Conservation (phyloP, 1,139 yeast species). For the Spathaspora sp. region DNA sequence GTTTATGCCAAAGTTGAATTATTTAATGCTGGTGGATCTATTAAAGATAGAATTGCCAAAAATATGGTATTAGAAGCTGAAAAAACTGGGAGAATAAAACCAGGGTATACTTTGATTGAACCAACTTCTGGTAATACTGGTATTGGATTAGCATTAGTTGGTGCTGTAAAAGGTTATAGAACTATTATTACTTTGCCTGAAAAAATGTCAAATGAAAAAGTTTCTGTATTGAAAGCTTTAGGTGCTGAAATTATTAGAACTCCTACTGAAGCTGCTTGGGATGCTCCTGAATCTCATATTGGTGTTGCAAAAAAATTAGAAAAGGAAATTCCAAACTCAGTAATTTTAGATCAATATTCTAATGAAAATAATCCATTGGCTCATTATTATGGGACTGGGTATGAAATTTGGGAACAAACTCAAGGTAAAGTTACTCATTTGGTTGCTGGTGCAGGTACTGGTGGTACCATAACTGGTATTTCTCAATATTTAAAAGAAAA, state of each 20-base stretch:
- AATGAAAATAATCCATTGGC: conserved; percentile 82
- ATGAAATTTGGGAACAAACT: conserved; percentile 83
- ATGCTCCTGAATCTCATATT: conserved; percentile 87
- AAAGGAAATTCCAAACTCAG: conserved; percentile 83
- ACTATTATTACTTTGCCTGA: conserved; percentile 89
- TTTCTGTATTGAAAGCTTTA: conserved; percentile 80
- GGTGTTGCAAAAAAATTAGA: conserved; percentile 84
- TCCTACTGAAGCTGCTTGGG: conserved; percentile 94
- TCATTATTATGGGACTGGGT: conserved; percentile 83
- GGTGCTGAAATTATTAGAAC: conserved; percentile 93
- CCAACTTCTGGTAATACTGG: conserved; percentile 92
- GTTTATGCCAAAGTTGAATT: conserved; percentile 61
- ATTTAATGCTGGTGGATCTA: conserved; percentile 71
- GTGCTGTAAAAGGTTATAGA: conserved; percentile 85
- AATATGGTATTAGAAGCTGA: conserved; percentile 85
- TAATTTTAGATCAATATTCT: conserved; percentile 80
- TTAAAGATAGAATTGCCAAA: conserved; percentile 64
- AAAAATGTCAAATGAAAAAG: conserved; percentile 91
- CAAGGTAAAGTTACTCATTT: conserved; percentile 70
- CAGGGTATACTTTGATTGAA: conserved; percentile 83
- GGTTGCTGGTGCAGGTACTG: conserved; percentile 92
- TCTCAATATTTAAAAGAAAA: conserved; percentile 75
- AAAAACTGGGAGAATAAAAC: conserved; percentile 72
- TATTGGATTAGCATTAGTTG: conserved; percentile 83
- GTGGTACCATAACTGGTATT: conserved; percentile 81